Evolutionary conservation across 2,329 filamentous ascomycete species (phyloP).

Genomic region (Rhexocercosporidium sp.): DNA sequence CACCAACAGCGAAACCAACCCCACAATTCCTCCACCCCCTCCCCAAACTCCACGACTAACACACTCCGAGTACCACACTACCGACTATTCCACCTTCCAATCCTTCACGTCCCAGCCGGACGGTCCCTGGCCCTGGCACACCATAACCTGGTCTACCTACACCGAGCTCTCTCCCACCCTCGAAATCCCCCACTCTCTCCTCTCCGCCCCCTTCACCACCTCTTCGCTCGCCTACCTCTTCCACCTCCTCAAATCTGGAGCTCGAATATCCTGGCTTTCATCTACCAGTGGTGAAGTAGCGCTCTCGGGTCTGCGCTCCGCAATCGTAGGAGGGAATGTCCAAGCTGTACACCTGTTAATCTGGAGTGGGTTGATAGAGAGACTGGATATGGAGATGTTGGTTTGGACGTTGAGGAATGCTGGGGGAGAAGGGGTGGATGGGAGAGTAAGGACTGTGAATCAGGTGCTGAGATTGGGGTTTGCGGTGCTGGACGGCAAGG

Average conservation of each 20-base stretch:
- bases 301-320: constrained; percentile 32
- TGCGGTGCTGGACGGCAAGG: neutral
- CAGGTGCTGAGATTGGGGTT: constrained; percentile 23
- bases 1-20: neutral
- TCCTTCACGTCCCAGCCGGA: constrained; percentile 12
- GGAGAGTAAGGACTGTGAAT: constrained; percentile 28
- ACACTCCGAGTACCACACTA: constrained; percentile 23
- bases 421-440: constrained; percentile 25
- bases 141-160: constrained; percentile 13
- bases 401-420: constrained; percentile 31
- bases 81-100: constrained; percentile 29
- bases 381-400: constrained; percentile 26
- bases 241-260: constrained; percentile 39
- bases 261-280: constrained; percentile 33
- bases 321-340: constrained; percentile 30
- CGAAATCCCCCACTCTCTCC: constrained; percentile 39
- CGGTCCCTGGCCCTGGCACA: neutral
- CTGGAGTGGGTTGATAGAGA: constrained; percentile 27
- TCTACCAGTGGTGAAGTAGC: constrained; percentile 41
- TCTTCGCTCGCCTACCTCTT: constrained; percentile 36
- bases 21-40: neutral
- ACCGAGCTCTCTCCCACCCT: constrained; percentile 24
- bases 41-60: constrained; percentile 7
- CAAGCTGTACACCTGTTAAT: constrained; percentile 31
- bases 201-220: constrained; percentile 40